Evolutionary conservation across 1,284 basidiomycete genomes (phyloP), one percentile per base, ranked within the genome.

Genomic region (Ganoderma lingzhi): DNA sequence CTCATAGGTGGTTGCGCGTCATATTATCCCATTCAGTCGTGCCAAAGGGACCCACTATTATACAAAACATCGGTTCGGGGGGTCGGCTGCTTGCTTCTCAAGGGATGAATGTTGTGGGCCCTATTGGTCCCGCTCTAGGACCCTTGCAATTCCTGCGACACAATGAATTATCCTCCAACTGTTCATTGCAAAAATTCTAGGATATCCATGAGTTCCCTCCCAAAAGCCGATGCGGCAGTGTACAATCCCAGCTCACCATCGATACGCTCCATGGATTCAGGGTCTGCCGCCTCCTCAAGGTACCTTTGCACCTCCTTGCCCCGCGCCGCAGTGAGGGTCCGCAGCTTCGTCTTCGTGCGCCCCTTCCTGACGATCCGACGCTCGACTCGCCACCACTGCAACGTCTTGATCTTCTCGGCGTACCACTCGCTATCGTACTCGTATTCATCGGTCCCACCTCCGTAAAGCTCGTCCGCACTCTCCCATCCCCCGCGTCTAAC

Each of bases 301-400:
- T 39, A 39, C n/a, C 56, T 59, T 32, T 59, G 56, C 35, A 59
- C 56, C 5, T 6, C 37, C 35, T 17, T 39, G 19, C 56, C 56
- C 56, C 17, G 9, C 37, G 17, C 56, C 17, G 17, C 15, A 19
- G 56, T 59, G 56, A 59, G 56, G 10, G 56, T 15, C 32, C 32
- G 56, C 15, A 58, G 17, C 56, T 37, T 37, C 32, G 56, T 58
- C 17, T 17, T 37, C 32, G 14, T 58, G 30, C 56, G 5, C 30
- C 19, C 17, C 17, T 37, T 37, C 32, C 15, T 37, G 9, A 58
- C 32, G 30, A 12, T 17, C 32, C 32, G 6, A 9, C 37, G 32
- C 17, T 58, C 56, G 32, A 58, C 17, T 15, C 56, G 35, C 56
- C 56, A 58, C 56, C 56, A 58, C 17, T 14, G 56, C 35, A 58